A percentile compares a stretch with the other conserved stretches of the same genome.
These are phyloP conservation scores for Candida patagonica DNA, from an alignment of 805 yeast species.

Conservation along the genomic window DNA sequence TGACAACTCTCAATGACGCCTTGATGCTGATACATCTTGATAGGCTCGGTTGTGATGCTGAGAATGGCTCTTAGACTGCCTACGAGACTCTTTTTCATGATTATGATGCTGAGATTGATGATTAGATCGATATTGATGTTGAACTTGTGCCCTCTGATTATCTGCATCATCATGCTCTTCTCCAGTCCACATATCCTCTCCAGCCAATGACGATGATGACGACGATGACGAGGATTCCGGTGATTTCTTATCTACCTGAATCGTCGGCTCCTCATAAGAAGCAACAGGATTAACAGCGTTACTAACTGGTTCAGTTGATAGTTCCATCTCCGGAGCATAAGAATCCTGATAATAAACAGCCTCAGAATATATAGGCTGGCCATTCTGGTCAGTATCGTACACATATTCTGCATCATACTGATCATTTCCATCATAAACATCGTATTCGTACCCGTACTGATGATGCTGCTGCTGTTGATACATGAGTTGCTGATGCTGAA, in stretches of 20 bases:
- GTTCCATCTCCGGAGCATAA: not conserved
- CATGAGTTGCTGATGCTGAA: conserved; percentile 23
- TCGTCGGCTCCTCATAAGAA: conserved; percentile 4
- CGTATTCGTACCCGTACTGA: conserved; percentile 4
- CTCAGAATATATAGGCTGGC: not conserved
- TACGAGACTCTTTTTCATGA: too few relatives aligned
- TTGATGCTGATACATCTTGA: too few relatives aligned
- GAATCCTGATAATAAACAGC: not conserved
- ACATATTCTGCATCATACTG: conserved; percentile 7
- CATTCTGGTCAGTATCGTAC: conserved; percentile 9
- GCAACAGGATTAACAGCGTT: conserved; percentile 4
- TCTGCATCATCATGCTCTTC: conserved; percentile 13
- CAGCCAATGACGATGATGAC: conserved; percentile 13
- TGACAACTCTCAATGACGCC: too few relatives aligned
- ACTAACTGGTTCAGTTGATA: not conserved
- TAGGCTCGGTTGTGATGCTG: too few relatives aligned
- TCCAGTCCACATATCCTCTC: conserved; percentile 16
- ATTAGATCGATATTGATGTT: too few relatives aligned
- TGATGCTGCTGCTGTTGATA: conserved; percentile 10
- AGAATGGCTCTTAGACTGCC: too few relatives aligned
- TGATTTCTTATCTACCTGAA: conserved; percentile 5
- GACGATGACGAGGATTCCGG: conserved; percentile 18
- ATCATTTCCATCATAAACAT: too few relatives aligned
- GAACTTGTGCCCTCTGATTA: too few relatives aligned
- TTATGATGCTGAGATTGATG: too few relatives aligned